A percentile compares a stretch with the other conserved stretches of the same genome.
phyloP scores from a whole-genome alignment of 768 basidiomycete genomes.

The Suillus sp. region DNA sequence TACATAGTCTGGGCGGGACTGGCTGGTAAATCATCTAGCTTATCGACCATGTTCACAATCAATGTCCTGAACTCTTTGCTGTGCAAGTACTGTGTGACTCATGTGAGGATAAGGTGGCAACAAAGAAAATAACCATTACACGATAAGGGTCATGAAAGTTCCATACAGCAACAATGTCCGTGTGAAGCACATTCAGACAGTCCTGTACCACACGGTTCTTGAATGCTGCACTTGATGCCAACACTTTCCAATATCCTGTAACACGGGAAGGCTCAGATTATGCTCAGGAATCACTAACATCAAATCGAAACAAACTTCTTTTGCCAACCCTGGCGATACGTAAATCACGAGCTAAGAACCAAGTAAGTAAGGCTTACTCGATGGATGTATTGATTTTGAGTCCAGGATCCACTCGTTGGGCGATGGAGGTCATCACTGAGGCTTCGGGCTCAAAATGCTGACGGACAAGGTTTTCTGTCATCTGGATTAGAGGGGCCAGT shows the following conservation, averaged over 20 bases:
- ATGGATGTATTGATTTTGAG: conserved; percentile 12
- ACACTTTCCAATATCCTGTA: conserved; percentile 23
- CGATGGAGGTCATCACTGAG: conserved; percentile 4
- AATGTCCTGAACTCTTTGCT: conserved; percentile 7
- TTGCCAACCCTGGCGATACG: background rate
- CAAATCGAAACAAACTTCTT: conserved; percentile 13
- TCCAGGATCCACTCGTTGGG: conserved; percentile 1
- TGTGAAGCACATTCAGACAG: conserved; percentile 21
- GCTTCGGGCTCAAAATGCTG: background rate
- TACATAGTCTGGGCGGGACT: background rate
- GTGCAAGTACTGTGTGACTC: background rate
- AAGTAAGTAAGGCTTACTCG: background rate
- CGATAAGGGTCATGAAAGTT: conserved; percentile 19
- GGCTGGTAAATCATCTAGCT: background rate
- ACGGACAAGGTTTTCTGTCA: background rate
- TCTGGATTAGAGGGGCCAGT: background rate
- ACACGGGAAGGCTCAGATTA: background rate
- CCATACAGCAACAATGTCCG: conserved; percentile 23
- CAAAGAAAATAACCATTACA: background rate
- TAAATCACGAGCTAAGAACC: background rate
- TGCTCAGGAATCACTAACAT: background rate
- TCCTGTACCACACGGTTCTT: background rate
- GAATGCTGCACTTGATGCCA: conserved; percentile 18
- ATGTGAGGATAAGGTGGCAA: background rate
- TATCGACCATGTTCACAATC: conserved; percentile 2